A percentile compares a stretch with the other conserved stretches of the same genome.
Conservation (phyloP, 495 filamentous ascomycete species). For the Aspergillus panamensis region DNA sequence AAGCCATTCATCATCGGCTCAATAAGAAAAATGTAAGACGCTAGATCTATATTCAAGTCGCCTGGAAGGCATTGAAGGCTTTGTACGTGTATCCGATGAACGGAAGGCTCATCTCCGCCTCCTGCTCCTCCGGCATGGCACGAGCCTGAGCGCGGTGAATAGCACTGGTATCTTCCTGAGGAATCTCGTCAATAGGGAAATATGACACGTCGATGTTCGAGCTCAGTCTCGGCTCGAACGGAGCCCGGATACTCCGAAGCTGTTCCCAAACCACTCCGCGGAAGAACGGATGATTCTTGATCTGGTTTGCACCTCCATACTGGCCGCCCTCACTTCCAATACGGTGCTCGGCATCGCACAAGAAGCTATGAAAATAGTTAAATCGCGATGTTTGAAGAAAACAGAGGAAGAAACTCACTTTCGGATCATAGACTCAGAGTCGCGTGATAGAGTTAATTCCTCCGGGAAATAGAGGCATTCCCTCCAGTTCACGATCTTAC, state of each 20-base stretch:
- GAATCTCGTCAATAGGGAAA: slow-evolving; percentile 97
- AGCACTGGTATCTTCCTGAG: slow-evolving; percentile 79
- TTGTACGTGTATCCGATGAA: slow-evolving; percentile 99
- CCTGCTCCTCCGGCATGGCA: slow-evolving; percentile 57
- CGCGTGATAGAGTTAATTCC: slow-evolving; percentile 80
- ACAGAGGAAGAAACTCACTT: slow-evolving; percentile 49
- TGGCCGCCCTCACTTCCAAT: slow-evolving; percentile 65
- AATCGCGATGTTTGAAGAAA: not conserved
- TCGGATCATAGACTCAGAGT: slow-evolving; percentile 84
- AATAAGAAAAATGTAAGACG: slow-evolving; percentile 13
- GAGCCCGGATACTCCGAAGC: slow-evolving; percentile 85
- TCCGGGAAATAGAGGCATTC: slow-evolving; percentile 95
- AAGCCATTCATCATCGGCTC: slow-evolving; percentile 18
- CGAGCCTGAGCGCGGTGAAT: slow-evolving; percentile 64
- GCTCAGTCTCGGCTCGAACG: slow-evolving; percentile 88
- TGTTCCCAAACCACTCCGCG: slow-evolving; percentile 89
- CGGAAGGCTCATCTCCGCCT: slow-evolving; percentile 85
- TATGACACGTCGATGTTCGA: slow-evolving; percentile 96
- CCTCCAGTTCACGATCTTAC: slow-evolving; percentile 98
- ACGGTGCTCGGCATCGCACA: slow-evolving; percentile 87
- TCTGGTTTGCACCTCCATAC: slow-evolving; percentile 74
- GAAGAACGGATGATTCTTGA: slow-evolving; percentile 95
- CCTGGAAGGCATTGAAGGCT: slow-evolving; percentile 81
- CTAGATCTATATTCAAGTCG: slow-evolving; percentile 25
- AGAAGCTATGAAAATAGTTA: slow-evolving; percentile 58